A percentile compares a stretch with the other conserved stretches of the same genome.
Conservation (phyloP, 2,329 filamentous ascomycete genomes). For the Talaromyces sp. region DNA sequence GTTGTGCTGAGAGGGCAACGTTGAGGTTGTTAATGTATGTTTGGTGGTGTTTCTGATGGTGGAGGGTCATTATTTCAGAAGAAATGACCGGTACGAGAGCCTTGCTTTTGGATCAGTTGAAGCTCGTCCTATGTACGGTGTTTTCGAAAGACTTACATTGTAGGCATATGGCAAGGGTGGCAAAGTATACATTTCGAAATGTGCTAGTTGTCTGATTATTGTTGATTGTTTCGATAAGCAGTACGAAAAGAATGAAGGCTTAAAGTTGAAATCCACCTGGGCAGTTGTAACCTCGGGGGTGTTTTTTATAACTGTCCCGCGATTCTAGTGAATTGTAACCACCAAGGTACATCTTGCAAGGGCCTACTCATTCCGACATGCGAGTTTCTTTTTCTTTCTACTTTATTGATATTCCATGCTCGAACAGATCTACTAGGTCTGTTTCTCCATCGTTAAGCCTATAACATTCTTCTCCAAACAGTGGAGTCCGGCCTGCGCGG, state of each 20-base stretch:
- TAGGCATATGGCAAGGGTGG: constrained; percentile 66
- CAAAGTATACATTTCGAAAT: constrained; percentile 52
- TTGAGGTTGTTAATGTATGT: constrained; percentile 90
- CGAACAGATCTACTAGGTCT: background rate
- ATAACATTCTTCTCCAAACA: background rate
- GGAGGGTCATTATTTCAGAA: constrained; percentile 88
- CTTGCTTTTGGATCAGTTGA: constrained; percentile 26
- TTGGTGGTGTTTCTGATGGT: constrained; percentile 90
- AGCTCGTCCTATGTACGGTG: background rate
- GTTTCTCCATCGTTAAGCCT: background rate
- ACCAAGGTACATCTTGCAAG: background rate
- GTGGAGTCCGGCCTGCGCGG: background rate
- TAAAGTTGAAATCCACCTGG: background rate
- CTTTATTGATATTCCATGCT: background rate
- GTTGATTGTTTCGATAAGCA: background rate
- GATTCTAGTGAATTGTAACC: background rate
- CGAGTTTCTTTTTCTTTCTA: no score
- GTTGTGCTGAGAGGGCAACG: constrained; percentile 64
- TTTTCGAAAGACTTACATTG: constrained; percentile 52
- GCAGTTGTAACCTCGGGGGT: background rate
- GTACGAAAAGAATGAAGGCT: background rate
- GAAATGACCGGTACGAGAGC: constrained; percentile 80
- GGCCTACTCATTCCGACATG: background rate
- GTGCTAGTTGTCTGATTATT: background rate
- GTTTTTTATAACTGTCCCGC: background rate